A percentile compares a stretch with the other conserved stretches of the same genome.
Evolutionary conservation across 495 filamentous ascomycete genomes (phyloP).

Genomic region (Penicillium angulare): DNA sequence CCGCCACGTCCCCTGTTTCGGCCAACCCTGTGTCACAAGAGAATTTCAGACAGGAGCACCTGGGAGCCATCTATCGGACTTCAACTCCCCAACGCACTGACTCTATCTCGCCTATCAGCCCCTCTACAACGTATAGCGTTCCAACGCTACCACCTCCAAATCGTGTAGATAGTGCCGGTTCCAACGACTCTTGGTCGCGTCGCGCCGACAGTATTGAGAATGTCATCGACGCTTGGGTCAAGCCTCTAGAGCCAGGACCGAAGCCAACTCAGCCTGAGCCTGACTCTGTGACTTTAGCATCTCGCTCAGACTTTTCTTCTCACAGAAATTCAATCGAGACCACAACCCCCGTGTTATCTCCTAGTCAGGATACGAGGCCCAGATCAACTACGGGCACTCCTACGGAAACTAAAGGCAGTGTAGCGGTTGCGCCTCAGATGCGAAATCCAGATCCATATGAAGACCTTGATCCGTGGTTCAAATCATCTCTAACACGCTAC

Average conservation of each 20-base stretch:
- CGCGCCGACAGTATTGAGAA: conserved; percentile 42
- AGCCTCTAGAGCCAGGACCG: conserved; percentile 23
- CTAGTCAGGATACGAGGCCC: not conserved
- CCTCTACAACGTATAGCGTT: conserved; percentile 14
- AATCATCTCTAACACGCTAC: conserved; percentile 51
- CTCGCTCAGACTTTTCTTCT: conserved; percentile 1
- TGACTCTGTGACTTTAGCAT: conserved; percentile 5
- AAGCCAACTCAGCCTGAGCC: conserved; percentile 8
- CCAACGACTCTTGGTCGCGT: conserved; percentile 21
- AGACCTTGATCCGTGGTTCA: conserved; percentile 53
- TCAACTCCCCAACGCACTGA: conserved; percentile 1
- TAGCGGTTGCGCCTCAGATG: conserved; percentile 12
- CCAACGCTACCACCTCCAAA: conserved; percentile 15
- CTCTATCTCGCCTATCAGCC: conserved; percentile 26
- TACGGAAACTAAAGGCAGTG: not conserved
- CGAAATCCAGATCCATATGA: conserved; percentile 42
- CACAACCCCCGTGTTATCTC: conserved; percentile 4
- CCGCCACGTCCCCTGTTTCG: not conserved
- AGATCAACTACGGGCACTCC: not conserved
- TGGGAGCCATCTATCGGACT: conserved; percentile 2
- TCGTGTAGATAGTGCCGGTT: conserved; percentile 31
- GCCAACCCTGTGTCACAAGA: not conserved
- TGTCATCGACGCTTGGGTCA: conserved; percentile 45
- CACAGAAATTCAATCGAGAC: conserved; percentile 14
- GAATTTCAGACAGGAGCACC: not conserved